Percentiles rank a stretch among this genome's conserved stretches.
These are phyloP conservation scores for Sugiyamaella lignohabitans DNA, from an alignment of 805 yeast genomes.

Conservation along the genomic window DNA sequence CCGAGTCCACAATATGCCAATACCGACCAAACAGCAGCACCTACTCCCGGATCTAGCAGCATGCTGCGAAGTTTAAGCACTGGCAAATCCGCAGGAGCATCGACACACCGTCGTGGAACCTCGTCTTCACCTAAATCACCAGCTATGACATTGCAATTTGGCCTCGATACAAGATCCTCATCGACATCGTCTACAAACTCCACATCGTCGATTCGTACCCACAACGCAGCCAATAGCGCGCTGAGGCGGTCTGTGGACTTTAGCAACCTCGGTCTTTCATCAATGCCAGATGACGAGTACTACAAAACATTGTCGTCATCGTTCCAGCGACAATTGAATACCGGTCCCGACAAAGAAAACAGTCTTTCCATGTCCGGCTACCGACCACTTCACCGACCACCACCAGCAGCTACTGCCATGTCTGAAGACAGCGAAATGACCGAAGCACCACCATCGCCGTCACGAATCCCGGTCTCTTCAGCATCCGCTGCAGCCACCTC, in stretches of 20 bases:
- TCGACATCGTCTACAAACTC: constrained; percentile 1
- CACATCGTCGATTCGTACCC: background rate
- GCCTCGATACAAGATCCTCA: constrained; percentile 11
- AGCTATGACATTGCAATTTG: constrained; percentile 16
- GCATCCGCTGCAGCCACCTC: background rate
- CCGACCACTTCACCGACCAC: background rate
- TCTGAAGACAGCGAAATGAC: constrained; percentile 3
- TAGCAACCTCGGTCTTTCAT: constrained; percentile 2
- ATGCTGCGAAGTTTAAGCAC: constrained; percentile 10
- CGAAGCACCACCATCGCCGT: constrained; percentile 6
- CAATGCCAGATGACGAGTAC: constrained; percentile 2
- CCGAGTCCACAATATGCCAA: background rate
- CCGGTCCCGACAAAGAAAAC: background rate
- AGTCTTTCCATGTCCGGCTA: background rate
- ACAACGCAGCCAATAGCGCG: background rate
- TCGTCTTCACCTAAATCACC: constrained; percentile 17
- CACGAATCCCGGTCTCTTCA: background rate
- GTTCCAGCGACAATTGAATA: background rate
- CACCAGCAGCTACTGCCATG: background rate
- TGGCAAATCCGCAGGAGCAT: constrained; percentile 5
- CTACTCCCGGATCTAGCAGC: background rate
- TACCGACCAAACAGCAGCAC: background rate
- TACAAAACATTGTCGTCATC: background rate
- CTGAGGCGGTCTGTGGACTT: constrained; percentile 18
- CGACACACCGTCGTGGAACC: background rate